A percentile compares a stretch with the other conserved stretches of the same genome.
phyloP scores from a whole-genome alignment of 176 grass and related monocot genomes.

The Triticum aestivum region DNA sequence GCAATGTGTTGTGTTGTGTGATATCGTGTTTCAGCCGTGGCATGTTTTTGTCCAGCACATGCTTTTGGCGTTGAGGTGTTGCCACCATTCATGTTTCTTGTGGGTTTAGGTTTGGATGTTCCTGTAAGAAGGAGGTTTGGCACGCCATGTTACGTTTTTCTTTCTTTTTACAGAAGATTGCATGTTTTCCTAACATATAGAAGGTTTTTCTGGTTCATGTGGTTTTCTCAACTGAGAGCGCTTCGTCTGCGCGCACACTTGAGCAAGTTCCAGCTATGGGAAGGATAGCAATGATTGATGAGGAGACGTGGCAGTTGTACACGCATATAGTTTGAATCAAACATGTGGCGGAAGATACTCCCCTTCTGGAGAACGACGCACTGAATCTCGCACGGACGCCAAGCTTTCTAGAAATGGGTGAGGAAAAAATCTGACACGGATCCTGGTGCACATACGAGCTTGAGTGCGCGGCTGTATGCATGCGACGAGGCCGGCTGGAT shows the following conservation, averaged over 20 bases:
- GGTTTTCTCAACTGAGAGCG: background rate
- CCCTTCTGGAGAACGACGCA: too few species aligned
- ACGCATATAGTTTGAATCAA: too few species aligned
- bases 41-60: background rate
- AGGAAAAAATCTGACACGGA: too few species aligned
- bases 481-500: too few species aligned
- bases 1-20: background rate
- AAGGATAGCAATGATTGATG: background rate
- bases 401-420: too few species aligned
- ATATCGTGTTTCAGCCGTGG: background rate
- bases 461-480: too few species aligned
- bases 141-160: background rate
- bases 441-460: too few species aligned
- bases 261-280: background rate
- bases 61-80: background rate
- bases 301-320: too few species aligned
- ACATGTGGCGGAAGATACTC: too few species aligned
- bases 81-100: constrained; percentile 7
- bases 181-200: background rate
- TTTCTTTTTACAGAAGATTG: background rate
- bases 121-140: background rate
- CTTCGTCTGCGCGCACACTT: background rate
- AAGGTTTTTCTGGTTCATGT: background rate
- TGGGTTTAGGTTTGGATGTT: background rate
- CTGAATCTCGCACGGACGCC: too few species aligned